These are phyloP conservation scores for Vaccinium vitisidaea DNA, from an alignment of 148 eudicot genomes.

Conservation along the genomic window DNA sequence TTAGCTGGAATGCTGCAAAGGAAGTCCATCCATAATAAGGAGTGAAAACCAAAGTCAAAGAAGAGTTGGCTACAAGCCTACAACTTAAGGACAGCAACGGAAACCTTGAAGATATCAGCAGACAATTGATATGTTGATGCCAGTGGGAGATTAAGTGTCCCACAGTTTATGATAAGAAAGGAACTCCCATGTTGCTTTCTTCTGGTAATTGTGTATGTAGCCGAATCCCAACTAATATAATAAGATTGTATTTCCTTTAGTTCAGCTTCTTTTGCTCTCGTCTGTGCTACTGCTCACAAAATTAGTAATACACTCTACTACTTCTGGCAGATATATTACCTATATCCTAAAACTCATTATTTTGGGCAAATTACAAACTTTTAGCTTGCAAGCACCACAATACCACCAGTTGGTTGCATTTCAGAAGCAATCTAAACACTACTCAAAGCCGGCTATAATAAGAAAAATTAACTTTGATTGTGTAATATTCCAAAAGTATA, in stretches of 20 bases:
- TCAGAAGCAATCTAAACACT: not conserved
- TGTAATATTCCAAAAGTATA: not conserved
- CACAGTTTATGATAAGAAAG: not conserved
- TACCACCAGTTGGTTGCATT: not conserved
- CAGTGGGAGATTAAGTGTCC: not conserved
- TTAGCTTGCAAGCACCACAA: not conserved
- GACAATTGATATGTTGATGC: not conserved
- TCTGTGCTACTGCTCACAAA: not conserved
- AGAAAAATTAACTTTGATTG: not conserved
- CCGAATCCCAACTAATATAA: not conserved
- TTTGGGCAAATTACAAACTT: not conserved
- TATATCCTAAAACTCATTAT: not conserved
- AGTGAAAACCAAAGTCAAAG: not conserved
- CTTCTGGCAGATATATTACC: not conserved
- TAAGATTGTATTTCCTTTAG: not conserved
- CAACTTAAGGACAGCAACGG: not conserved
- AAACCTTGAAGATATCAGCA: not conserved
- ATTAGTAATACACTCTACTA: not conserved
- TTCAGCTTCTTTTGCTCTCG: not conserved
- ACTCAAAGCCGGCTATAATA: not conserved
- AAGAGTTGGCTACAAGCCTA: constrained; percentile 3
- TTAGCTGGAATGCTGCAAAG: not conserved
- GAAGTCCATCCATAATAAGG: not conserved
- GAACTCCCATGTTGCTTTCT: constrained; percentile 6
- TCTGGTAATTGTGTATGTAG: not conserved